phyloP scores from a whole-genome alignment of 2,329 filamentous ascomycete genomes.

The Hypomyces perniciosus region DNA sequence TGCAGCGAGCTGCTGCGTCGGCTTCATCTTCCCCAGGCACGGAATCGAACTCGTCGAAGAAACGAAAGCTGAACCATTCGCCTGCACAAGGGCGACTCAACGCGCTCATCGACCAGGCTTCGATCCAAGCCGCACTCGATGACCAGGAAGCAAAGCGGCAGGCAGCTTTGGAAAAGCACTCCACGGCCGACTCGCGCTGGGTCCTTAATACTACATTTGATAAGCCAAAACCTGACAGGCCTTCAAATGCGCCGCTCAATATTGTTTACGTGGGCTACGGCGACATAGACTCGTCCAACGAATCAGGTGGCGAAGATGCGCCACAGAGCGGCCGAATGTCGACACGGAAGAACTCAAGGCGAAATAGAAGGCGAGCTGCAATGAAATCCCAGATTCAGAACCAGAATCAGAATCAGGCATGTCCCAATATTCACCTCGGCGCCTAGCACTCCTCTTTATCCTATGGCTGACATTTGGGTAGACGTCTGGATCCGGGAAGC shows the following conservation, averaged over 20 bases:
- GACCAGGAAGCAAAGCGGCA: constrained; percentile 62
- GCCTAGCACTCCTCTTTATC: background rate
- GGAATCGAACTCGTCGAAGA: constrained; percentile 54
- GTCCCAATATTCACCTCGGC: background rate
- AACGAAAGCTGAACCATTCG: constrained; percentile 46
- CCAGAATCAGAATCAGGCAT: background rate
- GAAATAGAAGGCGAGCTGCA: constrained; percentile 7
- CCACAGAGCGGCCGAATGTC: constrained; percentile 31
- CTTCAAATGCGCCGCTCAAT: constrained; percentile 37
- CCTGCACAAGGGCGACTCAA: constrained; percentile 32
- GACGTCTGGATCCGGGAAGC: background rate
- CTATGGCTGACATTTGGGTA: constrained; percentile 5
- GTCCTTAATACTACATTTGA: constrained; percentile 50
- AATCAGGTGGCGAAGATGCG: constrained; percentile 31
- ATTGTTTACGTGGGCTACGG: constrained; percentile 56
- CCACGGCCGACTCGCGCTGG: constrained; percentile 69
- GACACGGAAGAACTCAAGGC: constrained; percentile 8
- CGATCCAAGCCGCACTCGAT: constrained; percentile 57
- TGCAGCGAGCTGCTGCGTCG: constrained; percentile 77
- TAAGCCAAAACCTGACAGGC: constrained; percentile 21
- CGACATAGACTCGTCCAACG: constrained; percentile 40
- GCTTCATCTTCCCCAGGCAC: constrained; percentile 39
- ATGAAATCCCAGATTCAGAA: background rate
- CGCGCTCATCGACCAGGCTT: constrained; percentile 47
- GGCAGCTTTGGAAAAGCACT: constrained; percentile 55